Conservation (phyloP, 2,329 filamentous ascomycete genomes). For the Escovopsis weberi region DNA sequence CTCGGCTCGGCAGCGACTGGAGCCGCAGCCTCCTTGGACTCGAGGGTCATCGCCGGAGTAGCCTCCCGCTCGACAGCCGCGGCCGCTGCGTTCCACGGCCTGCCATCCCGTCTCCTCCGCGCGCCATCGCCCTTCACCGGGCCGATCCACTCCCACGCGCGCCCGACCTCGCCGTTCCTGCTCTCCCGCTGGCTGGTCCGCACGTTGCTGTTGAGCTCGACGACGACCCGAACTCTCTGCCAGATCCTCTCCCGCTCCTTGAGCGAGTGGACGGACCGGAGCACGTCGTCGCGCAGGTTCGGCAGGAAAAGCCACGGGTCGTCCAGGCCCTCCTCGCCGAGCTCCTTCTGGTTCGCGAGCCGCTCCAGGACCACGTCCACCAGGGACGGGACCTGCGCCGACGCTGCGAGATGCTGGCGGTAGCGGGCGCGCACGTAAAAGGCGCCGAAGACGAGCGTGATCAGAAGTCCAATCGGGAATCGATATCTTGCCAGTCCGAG, state of each 20-base stretch:
- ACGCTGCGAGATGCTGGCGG: constrained; percentile 46
- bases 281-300: constrained; percentile 80
- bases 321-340: constrained; percentile 52
- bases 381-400: constrained; percentile 63
- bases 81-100: constrained; percentile 31
- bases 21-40: constrained; percentile 11
- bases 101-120: constrained; percentile 35
- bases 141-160: constrained; percentile 58
- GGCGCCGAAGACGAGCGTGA: constrained; percentile 31
- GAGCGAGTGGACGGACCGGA: constrained; percentile 67
- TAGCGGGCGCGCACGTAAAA: constrained; percentile 53
- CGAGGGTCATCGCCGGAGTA: constrained; percentile 21
- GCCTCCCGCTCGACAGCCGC: constrained; percentile 15
- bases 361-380: constrained; percentile 75
- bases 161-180: constrained; percentile 47
- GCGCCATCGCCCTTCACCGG: constrained; percentile 32
- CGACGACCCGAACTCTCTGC: constrained; percentile 66
- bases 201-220: constrained; percentile 90
- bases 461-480: constrained; percentile 61
- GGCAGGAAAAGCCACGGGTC: constrained; percentile 77
- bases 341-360: constrained; percentile 67
- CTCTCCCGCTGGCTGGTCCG: constrained; percentile 58
- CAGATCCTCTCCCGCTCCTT: constrained; percentile 68
- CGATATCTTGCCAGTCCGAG: constrained; percentile 76
- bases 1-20: constrained; percentile 13